Conservation (phyloP, 257 asterid genomes). For the Lantana camara region DNA sequence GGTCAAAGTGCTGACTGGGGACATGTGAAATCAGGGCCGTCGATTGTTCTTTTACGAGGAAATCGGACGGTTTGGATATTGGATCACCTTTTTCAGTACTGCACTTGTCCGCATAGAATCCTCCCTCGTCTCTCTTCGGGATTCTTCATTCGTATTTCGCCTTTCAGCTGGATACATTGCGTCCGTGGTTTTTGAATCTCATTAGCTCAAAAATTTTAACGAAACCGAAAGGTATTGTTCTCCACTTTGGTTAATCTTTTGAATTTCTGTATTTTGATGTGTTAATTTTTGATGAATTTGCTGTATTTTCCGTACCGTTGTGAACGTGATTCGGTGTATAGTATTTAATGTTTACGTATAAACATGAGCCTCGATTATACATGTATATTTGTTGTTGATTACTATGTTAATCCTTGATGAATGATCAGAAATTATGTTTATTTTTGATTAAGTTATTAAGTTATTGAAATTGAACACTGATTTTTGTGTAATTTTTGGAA, state of each 20-base stretch:
- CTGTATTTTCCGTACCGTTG: background rate
- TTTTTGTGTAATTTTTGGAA: background rate
- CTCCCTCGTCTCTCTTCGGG: background rate
- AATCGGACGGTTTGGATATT: background rate
- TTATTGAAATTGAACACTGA: background rate
- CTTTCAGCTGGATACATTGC: constrained; percentile 16
- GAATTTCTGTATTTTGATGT: background rate
- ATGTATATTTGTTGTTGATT: background rate
- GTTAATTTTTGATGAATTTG: background rate
- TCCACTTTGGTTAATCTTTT: background rate
- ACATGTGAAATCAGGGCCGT: background rate
- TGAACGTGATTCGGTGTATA: background rate
- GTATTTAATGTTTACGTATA: background rate
- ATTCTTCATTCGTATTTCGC: constrained; percentile 14
- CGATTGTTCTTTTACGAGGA: background rate
- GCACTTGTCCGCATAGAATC: constrained; percentile 16
- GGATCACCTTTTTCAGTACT: background rate
- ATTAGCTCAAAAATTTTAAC: background rate
- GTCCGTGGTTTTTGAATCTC: constrained; percentile 7
- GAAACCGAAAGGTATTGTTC: constrained; percentile 20
- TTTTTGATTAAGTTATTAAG: background rate
- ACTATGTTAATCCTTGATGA: background rate
- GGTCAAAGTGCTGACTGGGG: background rate
- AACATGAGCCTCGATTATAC: background rate
- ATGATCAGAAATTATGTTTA: background rate